Evolutionary conservation across 2,329 filamentous ascomycete species (phyloP), one percentile per base, ranked within the genome.

Genomic region (Beauveria sp.): DNA sequence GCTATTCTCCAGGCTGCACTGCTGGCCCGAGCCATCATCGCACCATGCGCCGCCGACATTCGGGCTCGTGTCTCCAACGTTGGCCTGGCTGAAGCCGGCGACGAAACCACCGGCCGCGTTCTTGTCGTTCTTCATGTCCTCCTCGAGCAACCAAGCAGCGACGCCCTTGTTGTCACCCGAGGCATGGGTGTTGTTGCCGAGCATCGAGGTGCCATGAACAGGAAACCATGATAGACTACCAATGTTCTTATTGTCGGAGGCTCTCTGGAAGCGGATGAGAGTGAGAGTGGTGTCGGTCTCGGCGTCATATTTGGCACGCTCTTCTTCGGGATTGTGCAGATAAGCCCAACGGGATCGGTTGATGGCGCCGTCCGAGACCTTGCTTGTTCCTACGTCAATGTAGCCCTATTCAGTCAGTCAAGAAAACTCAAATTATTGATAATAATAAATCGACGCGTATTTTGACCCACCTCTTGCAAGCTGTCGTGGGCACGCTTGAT

Each of bases 141-240:
- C 83, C 72, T 98, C 93, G 59, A 97, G 88, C 14, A 96, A 78
- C 70, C 88, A 89, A 0, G 93, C 90, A 2, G 93, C 93, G 8
- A 96, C 91, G 12, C 93, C 93, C 76, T 98, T 98, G 78, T 98
- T 98, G 73, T 98, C 93, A 20, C 91, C 93, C 2, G 91, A 88
- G 55, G 95, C 85, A 16, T 96, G 80, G 0, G 92, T 97, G 75
- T 96, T 96, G 75, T 98, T 98, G 60, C 90, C 89, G 24, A 93
- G 85, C 74, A 97, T 84, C 0, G 91, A 96, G 0, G 93, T 98
- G 52, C 93, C 93, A 72, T 98, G 93, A 0, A 93, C 90, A 3
- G 93, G 86, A 72, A 93, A 96, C 90, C 93, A 98, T 16, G 91
- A 95, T 62, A 98, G 75, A 1, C 95, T 79, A 16, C 91, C 93